Conservation (phyloP, 164 flowering plant species). For the Macadamia tetraphylla region DNA sequence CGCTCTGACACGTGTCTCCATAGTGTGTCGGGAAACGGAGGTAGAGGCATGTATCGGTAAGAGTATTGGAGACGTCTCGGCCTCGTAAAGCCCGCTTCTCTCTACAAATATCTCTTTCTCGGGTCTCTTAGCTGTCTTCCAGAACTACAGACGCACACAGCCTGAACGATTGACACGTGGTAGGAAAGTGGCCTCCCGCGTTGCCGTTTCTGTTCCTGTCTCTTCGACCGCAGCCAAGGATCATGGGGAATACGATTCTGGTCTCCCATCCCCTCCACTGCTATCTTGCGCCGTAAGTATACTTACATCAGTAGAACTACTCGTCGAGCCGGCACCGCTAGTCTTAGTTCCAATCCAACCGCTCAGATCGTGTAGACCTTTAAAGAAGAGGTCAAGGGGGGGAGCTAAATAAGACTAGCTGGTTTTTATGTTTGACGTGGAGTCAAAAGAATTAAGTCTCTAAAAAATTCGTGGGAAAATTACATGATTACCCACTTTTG, state of each 20-base stretch:
- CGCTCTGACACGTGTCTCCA: slow-evolving; percentile 10
- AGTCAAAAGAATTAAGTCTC: too few species aligned
- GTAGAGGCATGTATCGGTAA: slow-evolving; percentile 15
- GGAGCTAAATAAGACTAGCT: too few species aligned
- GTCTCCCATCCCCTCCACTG: too few species aligned
- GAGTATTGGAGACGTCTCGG: background rate
- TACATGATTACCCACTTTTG: too few species aligned
- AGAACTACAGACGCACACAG: slow-evolving; percentile 7
- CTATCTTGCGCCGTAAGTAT: background rate
- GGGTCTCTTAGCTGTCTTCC: slow-evolving; percentile 24
- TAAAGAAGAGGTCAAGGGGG: too few species aligned
- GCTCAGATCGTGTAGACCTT: too few species aligned
- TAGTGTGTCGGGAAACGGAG: background rate
- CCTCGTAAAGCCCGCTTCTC: slow-evolving; percentile 14
- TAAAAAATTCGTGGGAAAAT: too few species aligned
- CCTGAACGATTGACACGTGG: slow-evolving; percentile 18
- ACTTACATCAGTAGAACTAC: too few species aligned
- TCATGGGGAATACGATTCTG: background rate
- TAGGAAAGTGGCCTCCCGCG: background rate
- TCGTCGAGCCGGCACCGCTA: too few species aligned
- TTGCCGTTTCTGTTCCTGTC: background rate
- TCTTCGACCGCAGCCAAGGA: background rate
- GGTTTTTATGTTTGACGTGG: too few species aligned
- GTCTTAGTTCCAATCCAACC: too few species aligned
- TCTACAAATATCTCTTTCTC: slow-evolving; percentile 11